A percentile compares a stretch with the other conserved stretches of the same genome.
Evolutionary conservation across 306 rosid species (phyloP).

Genomic region (Pyrus pyrifolia): DNA sequence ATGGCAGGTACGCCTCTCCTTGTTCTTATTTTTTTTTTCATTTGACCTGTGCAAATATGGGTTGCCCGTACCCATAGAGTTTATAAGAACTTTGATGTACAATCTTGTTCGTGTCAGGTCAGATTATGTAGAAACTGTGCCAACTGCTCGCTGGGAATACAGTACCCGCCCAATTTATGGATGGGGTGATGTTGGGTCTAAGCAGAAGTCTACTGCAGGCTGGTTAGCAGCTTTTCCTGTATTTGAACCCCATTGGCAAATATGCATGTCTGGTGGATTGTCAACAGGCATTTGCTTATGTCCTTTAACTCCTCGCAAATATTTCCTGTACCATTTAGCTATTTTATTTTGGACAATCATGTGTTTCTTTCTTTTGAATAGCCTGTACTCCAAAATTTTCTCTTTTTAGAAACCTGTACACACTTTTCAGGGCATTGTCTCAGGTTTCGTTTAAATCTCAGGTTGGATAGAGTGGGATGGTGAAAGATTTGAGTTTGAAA

Average conservation of each 20-base stretch:
- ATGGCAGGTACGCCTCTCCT: slow-evolving; percentile 55
- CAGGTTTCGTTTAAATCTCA: slow-evolving; percentile 46
- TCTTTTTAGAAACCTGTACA: slow-evolving; percentile 1
- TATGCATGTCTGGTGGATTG: slow-evolving; percentile 88
- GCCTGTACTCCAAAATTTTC: neutral
- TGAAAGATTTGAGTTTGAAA: slow-evolving; percentile 77
- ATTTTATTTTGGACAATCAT: neutral
- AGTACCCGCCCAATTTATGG: slow-evolving; percentile 84
- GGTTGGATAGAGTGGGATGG: slow-evolving; percentile 99
- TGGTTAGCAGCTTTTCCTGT: slow-evolving; percentile 99
- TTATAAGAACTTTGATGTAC: neutral
- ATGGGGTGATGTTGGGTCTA: slow-evolving; percentile 87
- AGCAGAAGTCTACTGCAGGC: slow-evolving; percentile 92
- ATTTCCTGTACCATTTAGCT: neutral
- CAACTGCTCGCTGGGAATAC: slow-evolving; percentile 88
- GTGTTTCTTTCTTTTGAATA: neutral
- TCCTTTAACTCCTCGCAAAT: slow-evolving; percentile 6
- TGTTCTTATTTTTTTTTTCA: neutral
- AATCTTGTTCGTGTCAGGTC: slow-evolving; percentile 44
- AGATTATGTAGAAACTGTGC: slow-evolving; percentile 66
- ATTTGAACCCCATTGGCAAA: slow-evolving; percentile 98
- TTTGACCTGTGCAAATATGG: neutral
- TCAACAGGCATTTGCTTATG: slow-evolving; percentile 66
- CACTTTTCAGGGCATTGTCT: slow-evolving; percentile 19
- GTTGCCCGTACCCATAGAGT: neutral